Evolutionary conservation across 2,329 filamentous ascomycete genomes (phyloP).

Genomic region (Penicillium janthinellum): DNA sequence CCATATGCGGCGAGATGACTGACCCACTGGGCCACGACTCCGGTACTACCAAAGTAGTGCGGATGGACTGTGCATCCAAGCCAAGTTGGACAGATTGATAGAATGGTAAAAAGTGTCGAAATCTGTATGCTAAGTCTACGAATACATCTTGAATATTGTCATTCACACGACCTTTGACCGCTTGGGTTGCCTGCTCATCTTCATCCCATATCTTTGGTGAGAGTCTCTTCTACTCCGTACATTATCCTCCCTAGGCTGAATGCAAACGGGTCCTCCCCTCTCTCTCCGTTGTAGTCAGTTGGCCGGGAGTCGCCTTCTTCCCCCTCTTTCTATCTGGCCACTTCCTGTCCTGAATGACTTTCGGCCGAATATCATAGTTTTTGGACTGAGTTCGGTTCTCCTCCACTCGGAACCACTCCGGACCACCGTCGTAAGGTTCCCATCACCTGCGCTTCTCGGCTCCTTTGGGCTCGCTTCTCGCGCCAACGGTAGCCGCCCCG

Average conservation of each 20-base stretch:
- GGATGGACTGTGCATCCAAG: no score
- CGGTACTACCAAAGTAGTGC: no score
- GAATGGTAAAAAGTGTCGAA: not conserved
- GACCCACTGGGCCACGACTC: not conserved
- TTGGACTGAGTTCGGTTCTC: no score
- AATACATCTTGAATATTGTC: not conserved
- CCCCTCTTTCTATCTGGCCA: not conserved
- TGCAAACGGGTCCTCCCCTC: slow-evolving; percentile 5
- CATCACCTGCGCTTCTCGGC: slow-evolving; percentile 26
- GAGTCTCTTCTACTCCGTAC: not conserved
- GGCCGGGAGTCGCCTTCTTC: not conserved
- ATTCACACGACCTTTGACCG: not conserved
- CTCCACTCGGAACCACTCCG: slow-evolving; percentile 3
- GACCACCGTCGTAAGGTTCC: not conserved
- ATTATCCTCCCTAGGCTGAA: not conserved
- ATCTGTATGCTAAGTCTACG: no score
- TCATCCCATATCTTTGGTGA: not conserved
- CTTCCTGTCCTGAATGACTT: no score
- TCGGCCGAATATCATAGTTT: no score
- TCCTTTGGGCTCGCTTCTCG: slow-evolving; percentile 36
- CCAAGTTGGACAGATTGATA: not conserved
- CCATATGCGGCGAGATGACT: not conserved
- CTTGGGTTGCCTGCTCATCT: not conserved
- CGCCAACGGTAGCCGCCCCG: slow-evolving; percentile 37
- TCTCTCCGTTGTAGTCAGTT: slow-evolving; percentile 4